Evolutionary conservation across 768 basidiomycete species (phyloP).

Genomic region (Rickenella mellea): DNA sequence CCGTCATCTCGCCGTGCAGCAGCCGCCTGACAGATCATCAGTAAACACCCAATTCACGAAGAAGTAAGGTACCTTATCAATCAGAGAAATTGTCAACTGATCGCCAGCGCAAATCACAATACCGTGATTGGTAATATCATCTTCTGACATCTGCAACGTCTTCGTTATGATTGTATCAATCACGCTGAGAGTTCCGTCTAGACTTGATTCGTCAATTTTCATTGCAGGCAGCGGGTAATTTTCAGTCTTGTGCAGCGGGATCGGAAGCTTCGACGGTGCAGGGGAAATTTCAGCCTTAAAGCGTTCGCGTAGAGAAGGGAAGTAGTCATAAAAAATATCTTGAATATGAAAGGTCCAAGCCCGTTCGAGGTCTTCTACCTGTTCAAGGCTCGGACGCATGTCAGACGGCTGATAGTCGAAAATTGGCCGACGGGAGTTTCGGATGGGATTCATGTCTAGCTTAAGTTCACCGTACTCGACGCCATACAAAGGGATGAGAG

Average conservation of each 20-base stretch:
- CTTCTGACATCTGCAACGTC: slow-evolving; percentile 1
- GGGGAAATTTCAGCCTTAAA: neutral
- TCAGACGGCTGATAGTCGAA: neutral
- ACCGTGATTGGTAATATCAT: slow-evolving; percentile 6
- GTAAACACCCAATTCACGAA: neutral
- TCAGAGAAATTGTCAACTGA: slow-evolving; percentile 6
- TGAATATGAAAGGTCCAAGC: slow-evolving; percentile 5
- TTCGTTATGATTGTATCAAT: slow-evolving; percentile 3
- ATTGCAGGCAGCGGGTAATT: slow-evolving; percentile 11
- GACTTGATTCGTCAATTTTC: slow-evolving; percentile 14
- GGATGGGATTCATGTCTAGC: slow-evolving; percentile 1
- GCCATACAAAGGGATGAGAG: slow-evolving; percentile 14
- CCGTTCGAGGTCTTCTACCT: slow-evolving; percentile 6
- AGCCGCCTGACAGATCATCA: slow-evolving; percentile 7
- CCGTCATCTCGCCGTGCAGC: slow-evolving; percentile 14
- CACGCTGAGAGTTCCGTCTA: slow-evolving; percentile 11
- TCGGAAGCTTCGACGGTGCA: slow-evolving; percentile 4
- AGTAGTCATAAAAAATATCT: slow-evolving; percentile 2
- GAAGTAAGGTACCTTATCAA: slow-evolving; percentile 5
- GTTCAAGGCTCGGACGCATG: neutral
- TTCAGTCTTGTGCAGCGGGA: slow-evolving; percentile 11
- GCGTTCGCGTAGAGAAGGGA: neutral
- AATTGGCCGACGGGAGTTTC: neutral
- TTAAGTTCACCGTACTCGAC: slow-evolving; percentile 8
- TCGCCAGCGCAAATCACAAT: slow-evolving; percentile 9